phyloP scores from a whole-genome alignment of 305 asterid species.

The Solanum aculeatissimum region DNA sequence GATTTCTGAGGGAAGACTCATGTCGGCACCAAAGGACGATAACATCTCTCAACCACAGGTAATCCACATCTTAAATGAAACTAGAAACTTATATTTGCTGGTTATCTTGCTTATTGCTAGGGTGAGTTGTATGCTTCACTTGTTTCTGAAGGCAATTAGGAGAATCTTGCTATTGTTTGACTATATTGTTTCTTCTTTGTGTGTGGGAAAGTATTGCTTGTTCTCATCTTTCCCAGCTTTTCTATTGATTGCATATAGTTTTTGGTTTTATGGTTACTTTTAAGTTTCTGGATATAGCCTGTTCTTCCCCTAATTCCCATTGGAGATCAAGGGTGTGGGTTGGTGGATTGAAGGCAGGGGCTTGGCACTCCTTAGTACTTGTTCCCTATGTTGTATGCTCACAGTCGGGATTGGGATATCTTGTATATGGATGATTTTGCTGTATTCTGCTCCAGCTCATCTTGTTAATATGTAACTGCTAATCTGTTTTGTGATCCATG shows the following conservation, averaged over 20 bases:
- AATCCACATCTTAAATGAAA: background rate
- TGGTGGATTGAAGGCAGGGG: background rate
- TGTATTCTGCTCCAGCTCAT: background rate
- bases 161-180: background rate
- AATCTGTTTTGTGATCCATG: slow-evolving; percentile 3
- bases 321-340: background rate
- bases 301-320: background rate
- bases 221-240: background rate
- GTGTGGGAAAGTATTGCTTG: background rate
- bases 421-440: background rate
- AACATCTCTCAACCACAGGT: slow-evolving; percentile 33
- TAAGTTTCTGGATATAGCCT: background rate
- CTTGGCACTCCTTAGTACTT: background rate
- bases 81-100: background rate
- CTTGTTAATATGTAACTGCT: background rate
- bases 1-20: background rate
- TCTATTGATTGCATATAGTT: background rate
- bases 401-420: background rate
- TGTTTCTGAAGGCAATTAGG: background rate
- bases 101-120: background rate
- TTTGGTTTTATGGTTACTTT: background rate
- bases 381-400: background rate
- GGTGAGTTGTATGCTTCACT: background rate
- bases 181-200: background rate
- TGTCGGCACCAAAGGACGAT: slow-evolving; percentile 35